Conservation (phyloP, 352 stramenopile species). For the Globisporangium okanoganense region DNA sequence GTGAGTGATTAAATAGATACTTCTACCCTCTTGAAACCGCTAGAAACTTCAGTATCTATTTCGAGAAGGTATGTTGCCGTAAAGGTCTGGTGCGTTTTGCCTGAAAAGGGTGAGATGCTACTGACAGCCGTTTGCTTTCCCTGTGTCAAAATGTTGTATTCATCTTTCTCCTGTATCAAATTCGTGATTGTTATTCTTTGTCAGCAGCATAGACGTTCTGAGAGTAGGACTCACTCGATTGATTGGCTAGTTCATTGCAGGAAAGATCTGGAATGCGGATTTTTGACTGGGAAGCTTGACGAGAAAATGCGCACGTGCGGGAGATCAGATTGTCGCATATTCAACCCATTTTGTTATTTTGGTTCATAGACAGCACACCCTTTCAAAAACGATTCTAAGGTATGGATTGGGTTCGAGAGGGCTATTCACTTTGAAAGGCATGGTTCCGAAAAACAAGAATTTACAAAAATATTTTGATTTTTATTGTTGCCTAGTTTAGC, state of each 20-base stretch:
- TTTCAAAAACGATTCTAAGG: neutral
- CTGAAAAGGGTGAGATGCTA: neutral
- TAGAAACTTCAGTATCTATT: neutral
- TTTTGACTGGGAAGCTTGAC: neutral
- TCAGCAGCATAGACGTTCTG: neutral
- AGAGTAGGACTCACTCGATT: slow-evolving; percentile 6
- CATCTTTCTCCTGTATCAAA: no score
- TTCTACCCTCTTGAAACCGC: neutral
- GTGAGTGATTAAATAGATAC: neutral
- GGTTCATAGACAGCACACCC: no score
- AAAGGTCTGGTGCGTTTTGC: neutral
- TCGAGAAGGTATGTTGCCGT: neutral
- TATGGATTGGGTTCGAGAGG: neutral
- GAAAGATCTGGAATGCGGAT: slow-evolving; percentile 3
- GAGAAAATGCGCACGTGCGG: slow-evolving; percentile 6
- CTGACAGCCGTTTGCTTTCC: neutral
- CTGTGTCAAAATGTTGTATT: neutral
- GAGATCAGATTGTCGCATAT: neutral
- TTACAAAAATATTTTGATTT: no score
- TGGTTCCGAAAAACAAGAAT: neutral
- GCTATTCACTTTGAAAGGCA: neutral
- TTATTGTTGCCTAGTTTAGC: no score
- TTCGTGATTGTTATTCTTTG: neutral
- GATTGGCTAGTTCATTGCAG: neutral
- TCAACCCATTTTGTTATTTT: slow-evolving; percentile 4